A percentile compares a stretch with the other conserved stretches of the same genome.
Evolutionary conservation across 495 filamentous ascomycete species (phyloP).

Genomic region (Bombardia bombarda): DNA sequence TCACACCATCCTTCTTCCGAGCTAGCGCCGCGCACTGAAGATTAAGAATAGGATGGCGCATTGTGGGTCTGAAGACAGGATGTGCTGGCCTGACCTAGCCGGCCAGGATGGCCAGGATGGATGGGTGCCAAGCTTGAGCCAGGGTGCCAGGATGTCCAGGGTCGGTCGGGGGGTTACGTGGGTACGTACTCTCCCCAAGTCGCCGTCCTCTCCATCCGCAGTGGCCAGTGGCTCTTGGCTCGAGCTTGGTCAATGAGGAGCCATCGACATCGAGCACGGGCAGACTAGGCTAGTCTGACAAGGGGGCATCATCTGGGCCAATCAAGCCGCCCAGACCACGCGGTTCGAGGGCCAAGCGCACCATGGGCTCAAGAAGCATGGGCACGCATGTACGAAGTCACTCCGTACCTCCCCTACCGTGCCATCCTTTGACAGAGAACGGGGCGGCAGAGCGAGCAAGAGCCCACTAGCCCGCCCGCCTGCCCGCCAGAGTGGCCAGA

Average conservation of each 20-base stretch:
- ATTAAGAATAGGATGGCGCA: conserved; percentile 30
- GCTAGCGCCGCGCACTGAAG: conserved; percentile 21
- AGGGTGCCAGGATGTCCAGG: no score
- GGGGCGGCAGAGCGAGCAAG: conserved; percentile 24
- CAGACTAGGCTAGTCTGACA: conserved; percentile 18
- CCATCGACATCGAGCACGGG: no score
- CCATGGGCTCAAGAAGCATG: not conserved
- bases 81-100: conserved; percentile 18
- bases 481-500: no score
- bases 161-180: not conserved
- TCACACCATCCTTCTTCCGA: conserved; percentile 15
- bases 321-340: conserved; percentile 27
- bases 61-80: conserved; percentile 18
- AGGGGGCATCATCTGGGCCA: conserved; percentile 18
- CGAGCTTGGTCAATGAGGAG: no score
- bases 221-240: no score
- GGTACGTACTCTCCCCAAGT: no score
- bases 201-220: not conserved
- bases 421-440: conserved; percentile 20
- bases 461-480: no score
- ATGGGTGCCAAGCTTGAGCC: no score
- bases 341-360: conserved; percentile 10
- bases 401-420: conserved; percentile 1
- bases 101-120: no score
- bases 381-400: conserved; percentile 14